A percentile compares a stretch with the other conserved stretches of the same genome.
Evolutionary conservation across 2,329 filamentous ascomycete genomes (phyloP).

Genomic region (Epichloe gansuensis): DNA sequence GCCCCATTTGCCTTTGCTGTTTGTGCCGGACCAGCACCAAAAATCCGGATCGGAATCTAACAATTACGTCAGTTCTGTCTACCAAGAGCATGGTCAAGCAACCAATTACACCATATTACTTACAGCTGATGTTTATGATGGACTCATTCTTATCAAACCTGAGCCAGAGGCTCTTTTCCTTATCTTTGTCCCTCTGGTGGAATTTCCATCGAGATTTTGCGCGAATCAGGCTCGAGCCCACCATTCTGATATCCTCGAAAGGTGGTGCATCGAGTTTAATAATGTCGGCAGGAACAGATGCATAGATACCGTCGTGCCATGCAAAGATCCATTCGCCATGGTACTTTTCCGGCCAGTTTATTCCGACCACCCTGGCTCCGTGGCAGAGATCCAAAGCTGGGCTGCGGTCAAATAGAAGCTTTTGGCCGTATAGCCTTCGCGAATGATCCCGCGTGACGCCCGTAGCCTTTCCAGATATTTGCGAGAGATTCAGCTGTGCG

Average conservation of each 20-base stretch:
- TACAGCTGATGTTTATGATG: slow-evolving; percentile 50
- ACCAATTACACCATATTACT: slow-evolving; percentile 15
- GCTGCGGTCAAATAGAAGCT: slow-evolving; percentile 31
- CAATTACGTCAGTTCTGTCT: neutral
- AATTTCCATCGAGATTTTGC: slow-evolving; percentile 43
- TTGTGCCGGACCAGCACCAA: slow-evolving; percentile 45
- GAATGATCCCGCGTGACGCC: slow-evolving; percentile 34
- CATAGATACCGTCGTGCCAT: slow-evolving; percentile 40
- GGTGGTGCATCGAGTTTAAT: slow-evolving; percentile 36
- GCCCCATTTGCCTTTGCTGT: slow-evolving; percentile 38
- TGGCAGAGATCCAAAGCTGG: slow-evolving; percentile 32
- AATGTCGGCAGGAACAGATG: slow-evolving; percentile 35
- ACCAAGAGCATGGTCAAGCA: neutral
- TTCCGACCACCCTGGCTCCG: slow-evolving; percentile 36
- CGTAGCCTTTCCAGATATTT: slow-evolving; percentile 29
- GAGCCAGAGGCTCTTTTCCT: slow-evolving; percentile 36
- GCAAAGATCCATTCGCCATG: slow-evolving; percentile 44
- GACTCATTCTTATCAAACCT: slow-evolving; percentile 52
- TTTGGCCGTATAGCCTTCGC: slow-evolving; percentile 33
- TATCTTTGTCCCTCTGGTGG: slow-evolving; percentile 30
- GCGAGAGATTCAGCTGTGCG: slow-evolving; percentile 25
- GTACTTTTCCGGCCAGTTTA: slow-evolving; percentile 38
- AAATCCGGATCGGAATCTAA: slow-evolving; percentile 33
- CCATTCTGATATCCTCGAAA: slow-evolving; percentile 31
- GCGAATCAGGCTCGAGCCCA: slow-evolving; percentile 32